Evolutionary conservation across 805 yeast species (phyloP), one percentile per base, ranked within the genome.

Genomic region (Spathaspora sp.): DNA sequence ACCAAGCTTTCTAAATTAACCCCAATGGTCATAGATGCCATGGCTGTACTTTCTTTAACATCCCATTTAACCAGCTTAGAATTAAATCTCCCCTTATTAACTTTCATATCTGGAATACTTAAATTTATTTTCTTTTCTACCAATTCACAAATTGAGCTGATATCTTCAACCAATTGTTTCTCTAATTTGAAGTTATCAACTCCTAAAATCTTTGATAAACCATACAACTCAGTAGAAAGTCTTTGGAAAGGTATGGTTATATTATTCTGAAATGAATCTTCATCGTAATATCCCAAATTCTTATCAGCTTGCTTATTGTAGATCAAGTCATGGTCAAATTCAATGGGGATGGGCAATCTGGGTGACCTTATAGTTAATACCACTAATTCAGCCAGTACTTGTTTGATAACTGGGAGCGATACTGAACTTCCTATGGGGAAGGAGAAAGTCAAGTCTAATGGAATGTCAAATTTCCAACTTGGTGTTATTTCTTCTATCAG

Each of bases 311-410:
- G 40, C 46, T 60, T 60, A 38, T 50, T 55, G 54, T 63, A 70
- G 1, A 72, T 55, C 16, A 68, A 59, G 40, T 68, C 74, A 54
- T 72, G 75, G 50, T 65, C 61, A 26, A 73, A 51, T 57, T 72
- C 78, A 9, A 73, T 49, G 1, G 78, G 77, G 11, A 73, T 68
- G 2, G 73, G 68, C 23, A 58, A 56, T 46, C 65, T 62, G 12
- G 64, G 61, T 1, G 77, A 67, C 42, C 64, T 57, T n/a, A 67
- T 54, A 19, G 76, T 67, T 29, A 66, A 45, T 1, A 63, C 74
- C 4, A 64, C 65, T 29, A 73, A 60, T 42, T 70, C 75, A 2
- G 66, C 64, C 2, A 32, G 9, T 63, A 53, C 1, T 45, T 11
- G 39, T 60, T 64, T 44, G 66, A 52, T 43, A 61, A 62, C 12